phyloP scores from a whole-genome alignment of 2,329 filamentous ascomycete species.

The Trichoderma semiorbis region DNA sequence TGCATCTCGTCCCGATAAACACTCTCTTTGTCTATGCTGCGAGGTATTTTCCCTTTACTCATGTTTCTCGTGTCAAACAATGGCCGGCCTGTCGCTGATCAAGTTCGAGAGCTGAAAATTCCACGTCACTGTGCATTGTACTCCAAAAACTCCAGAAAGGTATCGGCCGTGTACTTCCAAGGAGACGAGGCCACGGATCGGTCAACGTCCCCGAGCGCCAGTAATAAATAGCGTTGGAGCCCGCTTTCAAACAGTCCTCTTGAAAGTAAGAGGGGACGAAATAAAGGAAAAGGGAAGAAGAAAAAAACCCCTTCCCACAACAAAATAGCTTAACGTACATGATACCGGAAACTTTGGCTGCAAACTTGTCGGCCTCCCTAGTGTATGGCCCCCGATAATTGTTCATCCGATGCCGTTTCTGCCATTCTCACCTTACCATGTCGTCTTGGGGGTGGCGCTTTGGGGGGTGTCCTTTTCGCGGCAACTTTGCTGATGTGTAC shows the following conservation, averaged over 20 bases:
- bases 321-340: background rate
- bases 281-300: background rate
- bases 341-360: background rate
- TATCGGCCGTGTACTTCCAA: background rate
- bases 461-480: slow-evolving; percentile 42
- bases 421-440: slow-evolving; percentile 40
- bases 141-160: slow-evolving; percentile 6
- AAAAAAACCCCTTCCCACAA: background rate
- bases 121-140: background rate
- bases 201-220: background rate
- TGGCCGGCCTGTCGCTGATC: slow-evolving; percentile 7
- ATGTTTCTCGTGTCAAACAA: slow-evolving; percentile 9
- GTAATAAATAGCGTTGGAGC: background rate
- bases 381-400: background rate
- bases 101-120: background rate
- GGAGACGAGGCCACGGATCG: background rate
- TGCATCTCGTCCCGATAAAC: background rate
- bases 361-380: background rate
- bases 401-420: slow-evolving; percentile 31
- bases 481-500: slow-evolving; percentile 27
- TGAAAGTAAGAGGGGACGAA: background rate
- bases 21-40: slow-evolving; percentile 9
- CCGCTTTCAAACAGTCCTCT: background rate
- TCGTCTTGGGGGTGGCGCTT: slow-evolving; percentile 46
- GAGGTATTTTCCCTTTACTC: slow-evolving; percentile 3